Evolutionary conservation across 805 yeast species (phyloP), one percentile per base, ranked within the genome.

Genomic region (Wickerhamomyces hampshirensis): DNA sequence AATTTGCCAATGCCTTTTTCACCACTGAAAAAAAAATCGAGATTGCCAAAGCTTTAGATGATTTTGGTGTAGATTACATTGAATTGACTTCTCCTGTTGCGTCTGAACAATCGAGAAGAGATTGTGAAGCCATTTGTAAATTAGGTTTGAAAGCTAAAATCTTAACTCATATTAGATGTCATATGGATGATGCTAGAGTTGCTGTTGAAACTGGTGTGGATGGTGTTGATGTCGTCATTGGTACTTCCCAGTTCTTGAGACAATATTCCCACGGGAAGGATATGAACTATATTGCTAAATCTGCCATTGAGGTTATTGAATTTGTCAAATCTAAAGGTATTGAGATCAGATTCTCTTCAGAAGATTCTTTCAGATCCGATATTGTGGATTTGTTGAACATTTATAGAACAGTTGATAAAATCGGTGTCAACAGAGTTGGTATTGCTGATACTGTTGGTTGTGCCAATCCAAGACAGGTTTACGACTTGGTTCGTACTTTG

Each of bases 361-460:
- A 91, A 69, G 98, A 91, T 68, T 87, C 96, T 8, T 91, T 91
- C 77, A 84, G 98, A 69, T 83, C 95, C 31, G 98, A 91, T 63
- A 76, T 93, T 51, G 98, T 91, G 40, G 98, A 91, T 59, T 71
- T 91, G 59, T 77, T 91, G 58, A 91, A 91, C 69, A 93, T 91
- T 53, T 91, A 91, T 73, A 84, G 88, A 65, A 88, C 97, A 18
- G 98, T 91, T 48, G 95, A 85, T 71, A 85, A 87, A 69, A 86
- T 91, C 52, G 98, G 98, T 56, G 98, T 91, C 45, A 88, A 93
- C 74, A 80, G 98, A 66, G 96, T 91, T 37, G 98, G 98, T 69
- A 91, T 91, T 68, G 98, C 98, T 50, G 98, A 91, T 63, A 91
- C 98, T 26, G 98, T 91, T 39, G 98, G 98, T 33, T 84, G 98